phyloP scores from a whole-genome alignment of 129 eudicot species.

The Cynara cardunculus region DNA sequence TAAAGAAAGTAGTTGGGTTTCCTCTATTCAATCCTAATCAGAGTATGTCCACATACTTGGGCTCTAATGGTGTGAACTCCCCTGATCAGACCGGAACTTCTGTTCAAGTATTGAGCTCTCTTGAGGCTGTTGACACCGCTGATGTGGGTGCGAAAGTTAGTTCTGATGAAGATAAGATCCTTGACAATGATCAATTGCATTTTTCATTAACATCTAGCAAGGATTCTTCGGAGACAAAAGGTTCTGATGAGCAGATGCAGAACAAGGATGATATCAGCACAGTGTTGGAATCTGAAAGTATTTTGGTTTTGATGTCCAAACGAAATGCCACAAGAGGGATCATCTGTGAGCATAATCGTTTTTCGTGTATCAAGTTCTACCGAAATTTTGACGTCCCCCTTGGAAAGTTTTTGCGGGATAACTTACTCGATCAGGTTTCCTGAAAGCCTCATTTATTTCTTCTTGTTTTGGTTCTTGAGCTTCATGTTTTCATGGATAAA shows the following conservation, averaged over 20 bases:
- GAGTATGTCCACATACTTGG: conserved; percentile 30
- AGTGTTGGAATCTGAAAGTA: conserved; percentile 73
- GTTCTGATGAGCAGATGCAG: conserved; percentile 36
- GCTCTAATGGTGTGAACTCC: conserved; percentile 32
- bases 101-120: conserved; percentile 17
- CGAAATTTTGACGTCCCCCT: conserved; percentile 80
- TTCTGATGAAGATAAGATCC: conserved; percentile 25
- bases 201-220: neutral
- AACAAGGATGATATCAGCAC: conserved; percentile 53
- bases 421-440: conserved; percentile 79
- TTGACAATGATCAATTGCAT: conserved; percentile 1
- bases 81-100: conserved; percentile 25
- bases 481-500: neutral
- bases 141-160: conserved; percentile 30
- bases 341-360: conserved; percentile 78
- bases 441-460: neutral
- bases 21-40: conserved; percentile 46
- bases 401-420: conserved; percentile 74
- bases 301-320: conserved; percentile 79
- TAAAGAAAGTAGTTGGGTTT: conserved; percentile 45
- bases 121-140: conserved; percentile 30
- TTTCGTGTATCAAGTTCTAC: conserved; percentile 87
- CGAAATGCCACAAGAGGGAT: conserved; percentile 65
- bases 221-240: conserved; percentile 20
- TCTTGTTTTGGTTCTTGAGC: conserved; percentile 12